Base-by-base conservation (phyloP, 1,139 yeast species). In the Citeromyces hawaiiensis region DNA sequence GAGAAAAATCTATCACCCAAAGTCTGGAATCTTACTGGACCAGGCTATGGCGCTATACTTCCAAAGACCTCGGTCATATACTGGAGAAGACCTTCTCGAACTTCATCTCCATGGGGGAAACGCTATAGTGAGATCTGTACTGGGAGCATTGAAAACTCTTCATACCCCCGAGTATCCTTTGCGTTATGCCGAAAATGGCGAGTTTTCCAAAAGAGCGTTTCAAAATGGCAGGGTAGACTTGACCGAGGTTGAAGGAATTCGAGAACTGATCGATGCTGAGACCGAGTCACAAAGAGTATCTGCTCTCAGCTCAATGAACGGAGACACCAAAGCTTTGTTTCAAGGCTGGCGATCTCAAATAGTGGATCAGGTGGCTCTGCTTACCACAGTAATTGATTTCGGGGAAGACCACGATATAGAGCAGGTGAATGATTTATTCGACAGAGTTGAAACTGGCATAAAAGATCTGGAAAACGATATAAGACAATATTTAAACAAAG, bases 391-490 rank as follows among this genome's bases (percentile, higher is more conserved):
- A 2, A 85, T 91, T 38, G 98, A 93, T 58, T 91, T 91, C 54
- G 96, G 95, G n/a, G 98, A 91, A 47, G 94, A 86, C 47, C 85
- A 83, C 41, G 95, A 85, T 46, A 66, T 86, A 27, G 87, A 80
- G 9, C 82, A 81, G 47, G 48, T 56, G 5, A 61, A 58, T 3
- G 53, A 56, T 11, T 62, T 80, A 15, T 70, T 83, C 42, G 60
- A 57, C 11, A 58, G 59, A 1, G 87, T 83, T 1, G 64, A 60
- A 10, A 37, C 31, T 0, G 68, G 68, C 42, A 65, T 83, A 4
- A 44, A 44, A 3, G 33, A 23, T 1, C 51, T 86, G 9, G 57
- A 66, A 16, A 4, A 4, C 0, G 76, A 79, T 30, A 64, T 88
- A 6, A 47, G 50, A 1, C 43, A 49, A 2, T 82, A 78, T 50